These are phyloP conservation scores for Pseudocercospora crystallina DNA, from an alignment of 2,329 filamentous ascomycete species.

Conservation along the genomic window DNA sequence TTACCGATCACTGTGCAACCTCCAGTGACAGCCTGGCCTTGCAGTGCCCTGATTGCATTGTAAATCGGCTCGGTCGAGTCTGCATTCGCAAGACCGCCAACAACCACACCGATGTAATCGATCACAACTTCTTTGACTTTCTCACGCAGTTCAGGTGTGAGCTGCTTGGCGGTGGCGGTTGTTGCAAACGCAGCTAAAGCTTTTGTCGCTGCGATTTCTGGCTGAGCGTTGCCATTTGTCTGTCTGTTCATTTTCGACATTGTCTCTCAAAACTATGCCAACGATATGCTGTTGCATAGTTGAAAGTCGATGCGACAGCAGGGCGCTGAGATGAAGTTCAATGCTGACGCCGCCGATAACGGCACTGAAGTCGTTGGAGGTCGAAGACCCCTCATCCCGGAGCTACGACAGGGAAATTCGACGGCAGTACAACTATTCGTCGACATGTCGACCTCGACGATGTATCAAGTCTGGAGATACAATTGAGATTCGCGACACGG, in stretches of 20 bases:
- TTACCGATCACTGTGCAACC: conserved; percentile 38
- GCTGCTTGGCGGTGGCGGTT: conserved; percentile 18
- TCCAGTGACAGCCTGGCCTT: conserved; percentile 25
- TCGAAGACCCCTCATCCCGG: not conserved
- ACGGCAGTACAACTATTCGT: no score
- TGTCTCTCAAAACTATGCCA: not conserved
- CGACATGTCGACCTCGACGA: no score
- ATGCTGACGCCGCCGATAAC: not conserved
- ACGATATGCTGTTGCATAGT: no score
- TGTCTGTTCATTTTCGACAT: not conserved
- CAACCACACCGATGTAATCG: conserved; percentile 32
- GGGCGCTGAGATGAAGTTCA: not conserved
- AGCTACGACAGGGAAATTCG: no score
- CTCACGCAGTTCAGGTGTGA: conserved; percentile 21
- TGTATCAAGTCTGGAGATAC: no score
- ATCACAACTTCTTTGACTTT: conserved; percentile 35
- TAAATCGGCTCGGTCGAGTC: conserved; percentile 30
- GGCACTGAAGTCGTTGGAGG: not conserved
- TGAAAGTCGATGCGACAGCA: not conserved
- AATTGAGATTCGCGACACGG: no score
- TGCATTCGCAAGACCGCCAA: conserved; percentile 28
- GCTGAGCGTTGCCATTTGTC: not conserved
- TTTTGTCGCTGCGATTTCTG: conserved; percentile 27
- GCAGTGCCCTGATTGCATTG: conserved; percentile 27
- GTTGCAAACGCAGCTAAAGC: conserved; percentile 30